Base-by-base conservation (phyloP, 257 asterid genomes). In the Ballota nigra region DNA sequence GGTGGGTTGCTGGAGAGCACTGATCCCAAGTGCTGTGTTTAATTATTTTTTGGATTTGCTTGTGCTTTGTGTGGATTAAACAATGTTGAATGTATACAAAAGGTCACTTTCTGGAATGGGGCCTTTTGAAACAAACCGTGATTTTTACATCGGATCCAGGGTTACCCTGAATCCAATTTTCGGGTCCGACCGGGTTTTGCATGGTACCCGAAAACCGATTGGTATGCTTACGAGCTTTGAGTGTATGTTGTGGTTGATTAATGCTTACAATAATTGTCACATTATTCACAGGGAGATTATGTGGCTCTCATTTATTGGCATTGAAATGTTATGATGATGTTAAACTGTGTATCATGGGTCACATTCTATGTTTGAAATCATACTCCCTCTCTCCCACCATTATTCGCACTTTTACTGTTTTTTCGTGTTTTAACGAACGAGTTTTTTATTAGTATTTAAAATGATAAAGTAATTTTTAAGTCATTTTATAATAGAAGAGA, bases 281-380 rank as follows among this genome's bases (percentile, higher is more conserved):
- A 45, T 28, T 20, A 41, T 70, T 18, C 41, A 8, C 47, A 41
- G 43, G 40, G 45, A 43, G 70, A 19, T 29, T 26, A 71, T 47
- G 60, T 34, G 65, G 64, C 38, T 71, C 61, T 19, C 26, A 7
- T 31, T 71, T 60, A 47, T 19, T 18, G 15, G 55, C 76, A 33
- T 49, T 18, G 11, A 33, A 47, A 43, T 59, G 40, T n/a, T n/a
- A n/a, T n/a, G n/a, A n/a, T n/a, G n/a, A n/a, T n/a, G n/a, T 34
- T 12, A 13, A 20, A 69, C 73, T 23, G 26, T 34, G 43, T 16
- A 8, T 31, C 8, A n/a, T 8, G 11, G 26, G 28, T 10, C 15
- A 13, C 19, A 41, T 58, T 23, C 68, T n/a, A 23, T 41, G 63
- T 38, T 12, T 69, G 66, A 69, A 55, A n/a, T n/a, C n/a, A n/a